Base-by-base conservation (phyloP, 805 yeast species). In the Yarrowia sp. region DNA sequence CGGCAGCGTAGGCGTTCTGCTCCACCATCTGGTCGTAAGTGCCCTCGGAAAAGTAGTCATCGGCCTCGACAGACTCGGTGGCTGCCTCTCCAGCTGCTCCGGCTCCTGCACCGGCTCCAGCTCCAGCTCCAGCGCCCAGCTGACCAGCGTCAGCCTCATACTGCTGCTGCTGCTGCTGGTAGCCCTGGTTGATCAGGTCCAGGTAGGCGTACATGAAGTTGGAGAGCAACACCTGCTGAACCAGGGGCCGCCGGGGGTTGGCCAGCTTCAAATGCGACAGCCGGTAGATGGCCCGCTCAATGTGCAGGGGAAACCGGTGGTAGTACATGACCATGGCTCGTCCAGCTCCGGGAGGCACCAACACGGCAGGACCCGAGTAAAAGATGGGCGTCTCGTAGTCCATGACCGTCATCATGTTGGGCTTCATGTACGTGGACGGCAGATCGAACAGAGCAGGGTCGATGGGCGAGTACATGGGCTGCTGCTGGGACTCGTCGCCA, bases 201-300 rank as follows among this genome's bases (percentile, higher is more conserved):
- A 95, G 83, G 78, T 95, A 95, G 0, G 98, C 94, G 76, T 95
- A 95, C 99, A 95, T 95, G 84, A 95, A 95, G 76, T 95, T 95
- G 69, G 97, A 91, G 71, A 95, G 79, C 61, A 95, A 77, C 1
- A 95, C 99, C 76, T 95, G 99, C 76, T 95, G 98, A 44, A 92
- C 83, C 70, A 95, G 79, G 36, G 96, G 95, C 69, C 98, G 82
- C 75, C 92, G 90, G 0, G 98, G 94, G 77, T 95, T 96, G 33
- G 98, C 97, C 71, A 95, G 82, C 77, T 95, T 95, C 76, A 95
- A 80, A 78, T 95, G 99, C 66, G 97, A 90, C 68, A 95, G 81
- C 68, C 99, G 81, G 77, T 95, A 95, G 64, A 95, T 90, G 0
- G 99, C 99, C 47, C 99, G 83, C 77, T 95, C 99, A 52, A 95